Evolutionary conservation across 345 rosid species (phyloP).

Genomic region (Brassica rapa): DNA sequence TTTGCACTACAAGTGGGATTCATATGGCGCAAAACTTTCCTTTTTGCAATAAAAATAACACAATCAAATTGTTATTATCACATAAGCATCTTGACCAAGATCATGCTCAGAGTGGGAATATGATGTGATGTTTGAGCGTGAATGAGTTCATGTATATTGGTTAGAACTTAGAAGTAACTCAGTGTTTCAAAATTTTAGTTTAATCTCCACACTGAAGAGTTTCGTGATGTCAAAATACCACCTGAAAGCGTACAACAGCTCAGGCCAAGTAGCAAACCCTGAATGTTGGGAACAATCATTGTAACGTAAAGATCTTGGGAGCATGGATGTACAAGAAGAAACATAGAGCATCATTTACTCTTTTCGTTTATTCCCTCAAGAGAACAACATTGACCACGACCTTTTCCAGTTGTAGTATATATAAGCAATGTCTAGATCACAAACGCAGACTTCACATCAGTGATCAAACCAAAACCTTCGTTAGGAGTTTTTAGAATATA

Average conservation of each 20-base stretch:
- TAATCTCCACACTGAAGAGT: not conserved
- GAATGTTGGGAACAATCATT: no score
- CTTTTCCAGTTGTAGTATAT: not conserved
- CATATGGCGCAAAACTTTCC: no score
- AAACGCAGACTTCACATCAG: not conserved
- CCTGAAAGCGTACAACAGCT: no score
- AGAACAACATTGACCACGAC: not conserved
- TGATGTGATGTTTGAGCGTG: no score
- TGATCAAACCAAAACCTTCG: not conserved
- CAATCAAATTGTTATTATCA: no score
- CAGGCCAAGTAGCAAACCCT: no score
- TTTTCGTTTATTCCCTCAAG: not conserved
- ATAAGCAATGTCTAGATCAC: not conserved
- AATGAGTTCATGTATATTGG: not conserved
- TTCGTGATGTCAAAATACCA: no score
- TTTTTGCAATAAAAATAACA: no score
- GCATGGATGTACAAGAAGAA: not conserved
- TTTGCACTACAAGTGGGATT: no score
- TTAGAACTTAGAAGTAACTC: not conserved
- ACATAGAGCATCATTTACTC: not conserved
- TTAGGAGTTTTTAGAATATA: not conserved
- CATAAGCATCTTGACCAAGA: no score
- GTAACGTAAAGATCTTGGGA: not conserved
- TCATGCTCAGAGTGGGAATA: no score
- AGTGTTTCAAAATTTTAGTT: not conserved